Base-by-base conservation (phyloP, 2,329 filamentous ascomycete species). In the Fusarium tjaetaba region DNA sequence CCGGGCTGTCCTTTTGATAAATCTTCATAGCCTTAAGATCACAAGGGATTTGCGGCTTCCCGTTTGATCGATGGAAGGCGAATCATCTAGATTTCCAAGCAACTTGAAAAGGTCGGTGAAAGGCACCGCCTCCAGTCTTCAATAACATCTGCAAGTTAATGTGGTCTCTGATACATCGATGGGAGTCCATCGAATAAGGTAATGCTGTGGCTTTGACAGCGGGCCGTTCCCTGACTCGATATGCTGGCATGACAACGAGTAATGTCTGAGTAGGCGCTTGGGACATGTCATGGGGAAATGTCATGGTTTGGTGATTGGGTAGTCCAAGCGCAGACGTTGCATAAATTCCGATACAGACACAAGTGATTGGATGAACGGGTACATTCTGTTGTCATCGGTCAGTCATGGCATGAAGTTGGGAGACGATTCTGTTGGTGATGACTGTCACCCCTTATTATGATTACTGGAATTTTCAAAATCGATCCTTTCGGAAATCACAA, bases 141-240 rank as follows among this genome's bases (percentile, higher is more conserved):
- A 28, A 32, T 32, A 22, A 15, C 28, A 48, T 45, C 43, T 49
- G 38, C 18, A 30, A 43, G 49, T 41, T 49, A 41, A 56, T 60
- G 38, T 39, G 24, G 36, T 42, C 36, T 41, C 22, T 32, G 30
- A 34, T 15, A 51, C 18, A 16, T 51, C 49, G 57, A 72, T 67
- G 65, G 71, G 62, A 61, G 68, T 56, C 62, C 61, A 62, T 65
- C 46, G 36, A 56, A 46, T 43, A 22, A 66, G n/a, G 61, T 58
- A 52, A 67, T 53, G 62, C 68, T 75, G 51, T 53, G 65, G 63
- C 63, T 70, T 62, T 66, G 72, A 76, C 36, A 61, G 34, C 43
- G 60, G 70, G 36, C 53, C 65, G 51, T 63, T 57, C 57, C 53
- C 59, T 42, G 61, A 56, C 51, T 61, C 56, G 53, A 63, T 60